Percentiles rank a stretch among this genome's conserved stretches.
phyloP scores from a whole-genome alignment of 192 early-diverging fungal genomes.

The Kappamyces sp. region DNA sequence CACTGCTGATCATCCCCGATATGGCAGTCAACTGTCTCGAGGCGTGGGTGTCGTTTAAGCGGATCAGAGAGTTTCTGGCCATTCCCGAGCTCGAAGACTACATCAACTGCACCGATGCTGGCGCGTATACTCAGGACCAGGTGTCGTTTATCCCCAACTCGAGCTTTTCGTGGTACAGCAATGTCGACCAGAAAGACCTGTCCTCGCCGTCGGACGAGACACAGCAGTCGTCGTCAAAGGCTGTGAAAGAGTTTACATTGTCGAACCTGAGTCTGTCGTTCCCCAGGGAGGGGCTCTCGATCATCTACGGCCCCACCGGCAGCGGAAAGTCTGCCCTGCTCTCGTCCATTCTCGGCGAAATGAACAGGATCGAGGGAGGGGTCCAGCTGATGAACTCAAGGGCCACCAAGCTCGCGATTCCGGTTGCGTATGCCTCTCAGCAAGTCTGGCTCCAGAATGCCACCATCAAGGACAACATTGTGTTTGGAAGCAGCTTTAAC shows the following conservation, averaged over 20 bases:
- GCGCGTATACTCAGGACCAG: neutral
- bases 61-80: constrained; percentile 67
- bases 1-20: constrained; percentile 51
- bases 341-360: constrained; percentile 67
- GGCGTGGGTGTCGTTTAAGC: constrained; percentile 48
- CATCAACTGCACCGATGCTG: constrained; percentile 4
- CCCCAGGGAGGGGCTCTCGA: constrained; percentile 65
- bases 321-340: constrained; percentile 71
- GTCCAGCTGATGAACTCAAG: constrained; percentile 2
- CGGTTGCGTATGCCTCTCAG: constrained; percentile 73
- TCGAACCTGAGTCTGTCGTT: constrained; percentile 59
- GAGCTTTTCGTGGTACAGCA: neutral
- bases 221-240: neutral
- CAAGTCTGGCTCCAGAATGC: constrained; percentile 48
- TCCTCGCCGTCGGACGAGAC: neutral
- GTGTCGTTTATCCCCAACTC: neutral
- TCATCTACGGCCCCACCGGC: constrained; percentile 79
- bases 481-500: constrained; percentile 70
- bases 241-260: constrained; percentile 39
- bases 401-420: constrained; percentile 16
- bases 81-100: constrained; percentile 61
- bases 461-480: constrained; percentile 57
- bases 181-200: neutral
- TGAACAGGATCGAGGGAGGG: constrained; percentile 13
- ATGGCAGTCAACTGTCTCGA: constrained; percentile 47